These are phyloP conservation scores for Nidularia sp. DNA, from an alignment of 768 basidiomycete species.

Conservation along the genomic window DNA sequence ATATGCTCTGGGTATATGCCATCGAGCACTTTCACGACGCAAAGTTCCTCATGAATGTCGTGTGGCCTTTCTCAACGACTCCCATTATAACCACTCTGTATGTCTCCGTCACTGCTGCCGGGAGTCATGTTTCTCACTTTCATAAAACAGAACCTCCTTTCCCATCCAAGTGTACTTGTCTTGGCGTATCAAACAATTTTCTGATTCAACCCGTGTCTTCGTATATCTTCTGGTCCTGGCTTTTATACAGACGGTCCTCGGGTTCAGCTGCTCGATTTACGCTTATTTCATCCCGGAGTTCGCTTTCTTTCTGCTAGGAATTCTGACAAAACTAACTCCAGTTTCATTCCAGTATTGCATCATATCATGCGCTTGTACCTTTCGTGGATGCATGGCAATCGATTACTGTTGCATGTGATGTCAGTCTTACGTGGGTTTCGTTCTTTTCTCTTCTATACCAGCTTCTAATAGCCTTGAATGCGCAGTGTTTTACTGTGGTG, in stretches of 20 bases:
- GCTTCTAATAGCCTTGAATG: background rate
- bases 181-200: constrained; percentile 21
- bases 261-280: constrained; percentile 15
- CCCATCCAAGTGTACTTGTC: constrained; percentile 25
- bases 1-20: constrained; percentile 22
- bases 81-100: constrained; percentile 21
- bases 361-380: constrained; percentile 17
- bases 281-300: constrained; percentile 16
- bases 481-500: constrained; percentile 16
- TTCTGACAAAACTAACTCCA: background rate
- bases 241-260: constrained; percentile 15
- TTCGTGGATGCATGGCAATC: constrained; percentile 24
- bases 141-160: constrained; percentile 18
- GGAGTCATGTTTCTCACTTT: background rate
- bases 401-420: constrained; percentile 18
- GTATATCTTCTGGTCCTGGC: constrained; percentile 10
- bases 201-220: constrained; percentile 15
- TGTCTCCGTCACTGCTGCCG: background rate
- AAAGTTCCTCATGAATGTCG: constrained; percentile 10
- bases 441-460: no score
- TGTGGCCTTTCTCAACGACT: constrained; percentile 22
- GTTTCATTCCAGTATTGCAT: constrained; percentile 11
- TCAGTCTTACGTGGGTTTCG: constrained; percentile 20
- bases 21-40: constrained; percentile 17
- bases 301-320: background rate